Evolutionary conservation across 805 yeast genomes (phyloP).

Genomic region (Ogataea trehaloabstinens): DNA sequence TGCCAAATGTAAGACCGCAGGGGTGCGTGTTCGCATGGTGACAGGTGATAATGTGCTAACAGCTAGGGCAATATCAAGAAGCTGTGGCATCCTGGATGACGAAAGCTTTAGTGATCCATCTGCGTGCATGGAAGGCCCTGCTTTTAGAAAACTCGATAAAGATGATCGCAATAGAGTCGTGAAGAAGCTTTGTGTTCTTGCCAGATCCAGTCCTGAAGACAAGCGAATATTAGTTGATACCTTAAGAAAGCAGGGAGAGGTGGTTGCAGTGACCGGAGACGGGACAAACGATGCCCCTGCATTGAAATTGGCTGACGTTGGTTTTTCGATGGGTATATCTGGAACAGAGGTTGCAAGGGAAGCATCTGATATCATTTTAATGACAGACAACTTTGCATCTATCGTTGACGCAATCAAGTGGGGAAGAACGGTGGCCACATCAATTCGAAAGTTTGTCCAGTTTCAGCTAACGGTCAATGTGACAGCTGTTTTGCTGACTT

Average conservation of each 20-base stretch:
- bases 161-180: constrained; percentile 56
- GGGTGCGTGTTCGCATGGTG: constrained; percentile 95
- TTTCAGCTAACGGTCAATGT: constrained; percentile 95
- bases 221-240: constrained; percentile 83
- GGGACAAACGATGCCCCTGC: constrained; percentile 99
- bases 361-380: constrained; percentile 96
- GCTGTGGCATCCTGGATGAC: constrained; percentile 72
- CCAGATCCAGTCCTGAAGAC: constrained; percentile 95
- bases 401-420: constrained; percentile 96
- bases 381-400: constrained; percentile 92
- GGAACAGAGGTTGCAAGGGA: constrained; percentile 99
- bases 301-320: constrained; percentile 92
- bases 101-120: constrained; percentile 51
- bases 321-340: constrained; percentile 97
- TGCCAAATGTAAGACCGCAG: constrained; percentile 79
- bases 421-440: constrained; percentile 96
- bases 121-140: constrained; percentile 91
- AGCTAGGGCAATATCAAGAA: constrained; percentile 85
- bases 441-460: constrained; percentile 93
- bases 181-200: constrained; percentile 81
- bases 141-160: constrained; percentile 64
- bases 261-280: constrained; percentile 98
- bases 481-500: constrained; percentile 93
- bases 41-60: constrained; percentile 95
- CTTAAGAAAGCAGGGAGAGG: constrained; percentile 77